Base-by-base conservation (phyloP, 768 basidiomycete species). In the Mycena venus region DNA sequence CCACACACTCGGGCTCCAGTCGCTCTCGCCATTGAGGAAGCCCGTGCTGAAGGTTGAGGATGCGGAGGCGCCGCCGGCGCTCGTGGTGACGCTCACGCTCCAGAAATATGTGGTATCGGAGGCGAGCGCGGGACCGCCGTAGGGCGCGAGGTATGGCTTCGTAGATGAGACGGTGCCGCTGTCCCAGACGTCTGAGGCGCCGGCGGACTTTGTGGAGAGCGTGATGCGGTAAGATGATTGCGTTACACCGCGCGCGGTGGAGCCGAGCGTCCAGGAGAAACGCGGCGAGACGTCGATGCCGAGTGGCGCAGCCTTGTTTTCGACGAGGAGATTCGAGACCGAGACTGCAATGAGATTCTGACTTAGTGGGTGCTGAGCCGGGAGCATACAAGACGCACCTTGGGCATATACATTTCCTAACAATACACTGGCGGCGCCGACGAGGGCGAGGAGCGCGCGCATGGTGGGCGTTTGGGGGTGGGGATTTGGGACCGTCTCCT, bases 21-120 rank as follows among this genome's bases (percentile, higher is more conserved):
- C 80, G 14, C 23, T 15, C 32, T 58, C 14, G 77, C 74, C 62
- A 1, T 63, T 7, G 7, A 81, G 75, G 42, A 82, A 78, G 3
- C 82, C 82, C 4, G 80, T 82, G n/a, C 79, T 78, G 71, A 83
- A 83, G 25, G 74, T 74, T 12, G 80, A 79, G 3, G 78, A 79
- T 2, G 78, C 77, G 2, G 79, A 65, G 25, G 78, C 72, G 25
- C 75, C 3, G 72, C 79, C 80, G 9, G 78, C 73, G 31, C 51
- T 71, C 1, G 80, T 79, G 11, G 70, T 75, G 34, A 83, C 78
- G 62, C 76, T 73, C 7, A 83, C 79, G 51, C 53, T 75, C 82
- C 80, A 81, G 67, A 78, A 79, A 53, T 83, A 81, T 31, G 47
- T 73, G 0, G 80, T 81, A 68, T 81, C 79, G 3, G 80, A 79